Evolutionary conservation across 768 basidiomycete species (phyloP).

Genomic region (Agaricus blazei): DNA sequence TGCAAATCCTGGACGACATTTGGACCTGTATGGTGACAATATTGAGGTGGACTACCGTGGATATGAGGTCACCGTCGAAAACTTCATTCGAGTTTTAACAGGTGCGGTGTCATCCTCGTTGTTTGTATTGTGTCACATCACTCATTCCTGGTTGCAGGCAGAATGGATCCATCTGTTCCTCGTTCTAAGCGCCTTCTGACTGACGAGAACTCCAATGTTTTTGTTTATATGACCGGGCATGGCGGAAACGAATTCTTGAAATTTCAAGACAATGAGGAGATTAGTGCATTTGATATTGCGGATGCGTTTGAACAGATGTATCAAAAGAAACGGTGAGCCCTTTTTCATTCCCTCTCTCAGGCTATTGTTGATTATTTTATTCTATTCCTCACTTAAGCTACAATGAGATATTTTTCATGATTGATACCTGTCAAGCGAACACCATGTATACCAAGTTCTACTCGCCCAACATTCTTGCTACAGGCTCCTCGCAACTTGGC

Average conservation of each 20-base stretch:
- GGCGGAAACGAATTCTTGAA: constrained; percentile 98
- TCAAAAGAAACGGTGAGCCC: constrained; percentile 80
- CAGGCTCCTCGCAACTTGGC: constrained; percentile 76
- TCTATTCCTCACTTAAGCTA: constrained; percentile 45
- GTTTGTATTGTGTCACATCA: neutral
- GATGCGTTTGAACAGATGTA: constrained; percentile 99
- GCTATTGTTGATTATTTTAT: neutral
- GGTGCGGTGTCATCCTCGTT: constrained; percentile 42
- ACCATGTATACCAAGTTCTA: constrained; percentile 93
- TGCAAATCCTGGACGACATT: constrained; percentile 72
- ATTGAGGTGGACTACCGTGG: constrained; percentile 99
- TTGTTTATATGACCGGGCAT: constrained; percentile 98
- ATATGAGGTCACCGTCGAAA: constrained; percentile 97
- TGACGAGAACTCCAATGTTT: constrained; percentile 88
- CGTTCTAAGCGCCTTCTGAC: constrained; percentile 89
- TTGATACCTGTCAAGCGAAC: constrained; percentile 97
- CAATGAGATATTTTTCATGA: constrained; percentile 97
- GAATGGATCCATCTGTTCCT: constrained; percentile 78
- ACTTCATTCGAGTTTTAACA: constrained; percentile 86
- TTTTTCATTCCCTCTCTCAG: neutral
- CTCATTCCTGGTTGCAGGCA: constrained; percentile 42
- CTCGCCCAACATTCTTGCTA: constrained; percentile 90
- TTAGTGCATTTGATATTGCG: constrained; percentile 94
- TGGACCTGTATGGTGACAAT: constrained; percentile 93
- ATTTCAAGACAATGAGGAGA: constrained; percentile 98